Percentiles rank a stretch among this genome's conserved stretches.
These are phyloP conservation scores for Oxalis stricta DNA, from an alignment of 441 rosid genomes.

Conservation along the genomic window DNA sequence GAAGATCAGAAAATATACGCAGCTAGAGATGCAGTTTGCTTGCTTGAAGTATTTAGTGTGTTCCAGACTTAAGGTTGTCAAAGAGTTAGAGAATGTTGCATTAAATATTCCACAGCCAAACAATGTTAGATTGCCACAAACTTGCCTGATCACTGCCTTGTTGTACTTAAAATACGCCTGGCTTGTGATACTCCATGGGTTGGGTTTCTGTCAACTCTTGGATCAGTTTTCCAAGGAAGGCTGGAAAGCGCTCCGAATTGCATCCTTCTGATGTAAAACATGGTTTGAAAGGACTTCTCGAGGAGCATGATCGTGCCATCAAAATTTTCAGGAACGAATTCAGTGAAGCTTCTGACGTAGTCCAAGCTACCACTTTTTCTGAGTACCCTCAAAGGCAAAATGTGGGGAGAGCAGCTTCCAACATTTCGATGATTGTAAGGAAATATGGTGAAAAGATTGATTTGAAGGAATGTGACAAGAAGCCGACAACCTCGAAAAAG, in stretches of 20 bases:
- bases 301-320: slow-evolving; percentile 18
- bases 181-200: neutral
- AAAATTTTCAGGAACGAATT: slow-evolving; percentile 18
- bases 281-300: slow-evolving; percentile 56
- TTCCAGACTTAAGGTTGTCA: slow-evolving; percentile 33
- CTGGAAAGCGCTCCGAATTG: slow-evolving; percentile 6
- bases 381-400: slow-evolving; percentile 22
- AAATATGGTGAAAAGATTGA: slow-evolving; percentile 55
- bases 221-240: slow-evolving; percentile 19
- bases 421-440: slow-evolving; percentile 40
- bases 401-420: slow-evolving; percentile 22
- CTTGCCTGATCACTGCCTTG: neutral
- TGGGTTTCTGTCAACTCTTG: slow-evolving; percentile 2
- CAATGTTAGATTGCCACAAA: neutral
- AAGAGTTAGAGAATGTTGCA: slow-evolving; percentile 15
- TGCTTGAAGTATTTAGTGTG: slow-evolving; percentile 50
- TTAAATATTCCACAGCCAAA: neutral
- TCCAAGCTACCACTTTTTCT: slow-evolving; percentile 37
- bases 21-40: slow-evolving; percentile 81
- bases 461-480: slow-evolving; percentile 57
- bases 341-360: slow-evolving; percentile 44
- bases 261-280: slow-evolving; percentile 18
- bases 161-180: neutral
- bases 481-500: slow-evolving; percentile 44
- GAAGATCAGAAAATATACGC: slow-evolving; percentile 83